Evolutionary conservation across 1,139 yeast species (phyloP).

Genomic region (Eremothecium coryli): DNA sequence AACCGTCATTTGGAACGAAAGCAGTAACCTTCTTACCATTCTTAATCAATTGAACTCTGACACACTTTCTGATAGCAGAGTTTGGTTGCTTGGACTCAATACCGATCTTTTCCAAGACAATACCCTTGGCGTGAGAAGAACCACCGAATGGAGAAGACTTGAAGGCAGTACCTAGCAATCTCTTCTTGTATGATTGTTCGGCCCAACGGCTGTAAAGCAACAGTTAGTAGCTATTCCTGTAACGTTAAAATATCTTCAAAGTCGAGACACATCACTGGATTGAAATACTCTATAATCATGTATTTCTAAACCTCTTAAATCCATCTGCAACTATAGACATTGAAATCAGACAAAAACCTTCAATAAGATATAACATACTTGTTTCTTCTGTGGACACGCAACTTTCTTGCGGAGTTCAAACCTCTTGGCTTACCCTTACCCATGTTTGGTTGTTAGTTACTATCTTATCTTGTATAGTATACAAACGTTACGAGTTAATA

Average conservation of each 20-base stretch:
- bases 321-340: no score
- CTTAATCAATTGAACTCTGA: slow-evolving; percentile 99
- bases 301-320: no score
- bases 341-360: no score
- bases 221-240: slow-evolving; percentile 15
- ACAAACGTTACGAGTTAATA: no score
- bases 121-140: slow-evolving; percentile 99
- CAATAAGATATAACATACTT: slow-evolving; percentile 40
- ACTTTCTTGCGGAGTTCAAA: slow-evolving; percentile 99
- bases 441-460: slow-evolving; percentile 28
- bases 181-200: slow-evolving; percentile 93
- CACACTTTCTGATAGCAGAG: slow-evolving; percentile 99
- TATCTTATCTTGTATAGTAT: slow-evolving; percentile 1
- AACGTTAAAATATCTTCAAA: neutral
- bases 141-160: slow-evolving; percentile 99
- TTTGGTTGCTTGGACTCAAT: slow-evolving; percentile 99
- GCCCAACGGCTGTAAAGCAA: slow-evolving; percentile 83
- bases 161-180: slow-evolving; percentile 99
- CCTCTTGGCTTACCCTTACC: slow-evolving; percentile 44
- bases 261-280: no score
- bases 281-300: no score
- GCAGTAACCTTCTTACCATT: slow-evolving; percentile 99
- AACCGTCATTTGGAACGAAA: slow-evolving; percentile 99
- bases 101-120: slow-evolving; percentile 98
- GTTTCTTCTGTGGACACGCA: slow-evolving; percentile 99